phyloP scores from a whole-genome alignment of 2,329 filamentous ascomycete genomes.

The Claviceps cyperi region DNA sequence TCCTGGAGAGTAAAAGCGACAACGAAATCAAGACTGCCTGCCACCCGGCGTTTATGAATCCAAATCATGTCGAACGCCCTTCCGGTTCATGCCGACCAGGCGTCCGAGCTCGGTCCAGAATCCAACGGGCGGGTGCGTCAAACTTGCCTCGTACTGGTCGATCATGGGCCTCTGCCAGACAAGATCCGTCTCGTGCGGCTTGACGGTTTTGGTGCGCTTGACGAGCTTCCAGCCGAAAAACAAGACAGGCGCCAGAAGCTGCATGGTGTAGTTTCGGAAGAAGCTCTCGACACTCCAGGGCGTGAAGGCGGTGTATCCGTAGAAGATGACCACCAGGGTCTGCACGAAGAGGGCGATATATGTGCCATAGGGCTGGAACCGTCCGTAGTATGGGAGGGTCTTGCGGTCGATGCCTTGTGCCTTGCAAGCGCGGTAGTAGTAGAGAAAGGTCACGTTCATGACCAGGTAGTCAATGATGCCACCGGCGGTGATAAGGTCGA shows the following conservation, averaged over 20 bases:
- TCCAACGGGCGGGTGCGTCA: slow-evolving; percentile 32
- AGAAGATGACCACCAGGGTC: slow-evolving; percentile 30
- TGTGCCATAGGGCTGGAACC: slow-evolving; percentile 43
- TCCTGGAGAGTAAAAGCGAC: neutral
- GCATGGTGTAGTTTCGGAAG: slow-evolving; percentile 43
- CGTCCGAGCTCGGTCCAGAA: slow-evolving; percentile 42
- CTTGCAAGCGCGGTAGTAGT: slow-evolving; percentile 36
- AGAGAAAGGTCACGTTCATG: slow-evolving; percentile 30
- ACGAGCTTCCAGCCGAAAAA: slow-evolving; percentile 49
- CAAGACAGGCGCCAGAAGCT: slow-evolving; percentile 36
- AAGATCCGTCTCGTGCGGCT: slow-evolving; percentile 40
- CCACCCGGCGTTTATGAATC: slow-evolving; percentile 2
- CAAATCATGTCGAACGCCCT: slow-evolving; percentile 9
- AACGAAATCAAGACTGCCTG: neutral
- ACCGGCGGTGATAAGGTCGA: slow-evolving; percentile 41
- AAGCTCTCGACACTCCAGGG: slow-evolving; percentile 34
- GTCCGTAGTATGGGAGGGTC: slow-evolving; percentile 41
- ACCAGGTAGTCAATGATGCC: slow-evolving; percentile 49
- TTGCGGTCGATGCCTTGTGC: slow-evolving; percentile 38
- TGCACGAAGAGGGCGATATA: slow-evolving; percentile 30
- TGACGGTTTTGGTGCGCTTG: slow-evolving; percentile 41
- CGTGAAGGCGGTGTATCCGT: slow-evolving; percentile 39
- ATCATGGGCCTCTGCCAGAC: slow-evolving; percentile 45
- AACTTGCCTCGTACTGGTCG: slow-evolving; percentile 40
- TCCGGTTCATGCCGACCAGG: slow-evolving; percentile 25